Evolutionary conservation across 1,139 yeast genomes (phyloP), one percentile per base, ranked within the genome.

Genomic region (Arxiozyma slooffiae): DNA sequence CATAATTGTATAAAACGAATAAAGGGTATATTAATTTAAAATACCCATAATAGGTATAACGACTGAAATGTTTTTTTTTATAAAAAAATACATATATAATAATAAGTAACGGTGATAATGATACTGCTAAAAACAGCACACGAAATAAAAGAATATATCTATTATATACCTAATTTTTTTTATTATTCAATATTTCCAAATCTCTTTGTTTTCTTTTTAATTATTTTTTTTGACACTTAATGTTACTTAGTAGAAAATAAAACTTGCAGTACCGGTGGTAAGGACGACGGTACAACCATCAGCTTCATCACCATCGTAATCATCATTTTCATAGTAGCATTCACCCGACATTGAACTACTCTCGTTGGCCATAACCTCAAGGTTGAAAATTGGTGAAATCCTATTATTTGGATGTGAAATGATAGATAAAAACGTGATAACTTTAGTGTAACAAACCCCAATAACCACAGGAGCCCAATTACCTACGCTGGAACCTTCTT

Each of bases 381-480:
- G 85, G 66, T 81, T 87, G 77, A 74, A 92, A 79, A 88, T 87
- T 66, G 92, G 85, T 55, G 89, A 71, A 45, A 76, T 70, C 48
- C 69, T 63, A 78, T 87, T 88, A 81, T 88, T 88, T 67, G 97
- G 96, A 76, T 90, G 90, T 70, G 97, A 96, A 72, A 89, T 87
- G 72, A 92, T 76, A 18, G 97, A 87, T 66, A 92, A 75, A 79
- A 88, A 92, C 54, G 96, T 77, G 58, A 79, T 74, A 60, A 96
- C 96, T 60, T 73, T 71, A 57, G 85, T 76, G 72, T 77, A 76
- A 66, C 97, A 97, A 53, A 97, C 87, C 69, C 98, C 98, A 61
- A 92, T 79, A 72, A 84, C 87, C 60, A 92, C 78, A 62, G 98
- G 98, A 59, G 98, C 95, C 96, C 96, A 92, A 85, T 92, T 92